Evolutionary conservation across 2,329 filamentous ascomycete species (phyloP), one percentile per base, ranked within the genome.

Genomic region (Alternaria solani): DNA sequence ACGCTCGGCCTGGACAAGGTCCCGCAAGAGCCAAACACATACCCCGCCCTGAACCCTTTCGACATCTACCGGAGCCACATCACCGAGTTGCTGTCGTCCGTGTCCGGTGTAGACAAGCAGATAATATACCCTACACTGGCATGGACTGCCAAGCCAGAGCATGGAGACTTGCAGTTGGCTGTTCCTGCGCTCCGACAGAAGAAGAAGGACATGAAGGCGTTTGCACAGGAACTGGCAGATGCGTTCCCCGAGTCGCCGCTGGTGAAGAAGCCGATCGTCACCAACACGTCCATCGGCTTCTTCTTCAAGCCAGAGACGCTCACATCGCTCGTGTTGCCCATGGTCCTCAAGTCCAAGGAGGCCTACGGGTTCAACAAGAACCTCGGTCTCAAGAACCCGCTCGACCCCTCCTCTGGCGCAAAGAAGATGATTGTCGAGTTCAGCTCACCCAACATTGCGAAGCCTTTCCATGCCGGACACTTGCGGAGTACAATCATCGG

Each of bases 371-470:
- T 84, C 76, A 88, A 90, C 75, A 81, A 82, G 18, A 82, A 82
- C 42, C 74, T 85, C 38, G 89, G 89, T 18, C 81, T 89, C 25
- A 84, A 83, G 65, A 88, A 93, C 72, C 84, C 86, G 38, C 80
- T 82, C 23, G 85, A 92, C 72, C 84, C 87, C 7, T 84, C 81
- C 52, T 82, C 85, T 60, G 88, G 86, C 63, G 83, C 82, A 69
- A 92, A 92, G 83, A 86, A 85, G 70, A 84, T 89, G 44, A 86
- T 95, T 52, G 86, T 95, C 70, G 92, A 95, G 73, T 95, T 94
- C 79, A 93, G 90, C 7, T 93, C 90, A 7, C 92, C 92, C 51
- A 95, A 95, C 76, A 93, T 95, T 61, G 92, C 92, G 46, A 94
- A 94, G 80, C 91, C 89, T 23, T 93, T 93, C 79, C 88, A 91